Base-by-base conservation (phyloP, 225 moss, liverwort and hornwort species). In the Marchantia paleacea region DNA sequence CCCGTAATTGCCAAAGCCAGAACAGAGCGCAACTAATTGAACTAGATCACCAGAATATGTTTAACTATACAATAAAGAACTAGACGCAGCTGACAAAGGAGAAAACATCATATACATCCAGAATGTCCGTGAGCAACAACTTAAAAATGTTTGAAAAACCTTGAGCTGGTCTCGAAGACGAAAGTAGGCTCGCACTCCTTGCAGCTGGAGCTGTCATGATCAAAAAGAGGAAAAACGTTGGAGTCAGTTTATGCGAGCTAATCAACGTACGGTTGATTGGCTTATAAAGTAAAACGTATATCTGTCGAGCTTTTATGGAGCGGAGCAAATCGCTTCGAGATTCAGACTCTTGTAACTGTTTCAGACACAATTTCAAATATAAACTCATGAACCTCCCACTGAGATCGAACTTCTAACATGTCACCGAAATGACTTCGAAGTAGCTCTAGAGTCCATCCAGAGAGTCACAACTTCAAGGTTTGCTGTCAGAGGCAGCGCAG, bases 181-280 rank as follows among this genome's bases (percentile, higher is more conserved):
- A 73, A 73, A 24, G 73, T 53, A 6, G 73, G 73, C 73, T 73
- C 52, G 73, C 73, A 73, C 73, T 72, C 72, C 50, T 72, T 72
- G 72, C 72, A 72, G 72, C 72, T 72, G 72, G 72, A 48, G 72
- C 72, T 72, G 72, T 72, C 22, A 10, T 22, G 7, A 72, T 29
- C 7, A 29, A 14, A 69, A 39, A 29, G 2, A 39, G 39, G 5
- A 2, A 39, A 39, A 39, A 58, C 1, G 20, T 6, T 13, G 15
- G 2, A 20, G 15, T 58, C 57, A 58, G 57, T 39, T 39, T 39
- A 39, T 39, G 39, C 39, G 39, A 39, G 39, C 39, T 39, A 39
- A 39, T 39, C 39, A 39, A 39, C 39, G 39, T 39, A 39, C 39
- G n/a, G n/a, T n/a, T n/a, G n/a, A n/a, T n/a, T n/a, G n/a, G n/a